phyloP scores from a whole-genome alignment of 345 rosid species.

The Raphanus raphanistrum region DNA sequence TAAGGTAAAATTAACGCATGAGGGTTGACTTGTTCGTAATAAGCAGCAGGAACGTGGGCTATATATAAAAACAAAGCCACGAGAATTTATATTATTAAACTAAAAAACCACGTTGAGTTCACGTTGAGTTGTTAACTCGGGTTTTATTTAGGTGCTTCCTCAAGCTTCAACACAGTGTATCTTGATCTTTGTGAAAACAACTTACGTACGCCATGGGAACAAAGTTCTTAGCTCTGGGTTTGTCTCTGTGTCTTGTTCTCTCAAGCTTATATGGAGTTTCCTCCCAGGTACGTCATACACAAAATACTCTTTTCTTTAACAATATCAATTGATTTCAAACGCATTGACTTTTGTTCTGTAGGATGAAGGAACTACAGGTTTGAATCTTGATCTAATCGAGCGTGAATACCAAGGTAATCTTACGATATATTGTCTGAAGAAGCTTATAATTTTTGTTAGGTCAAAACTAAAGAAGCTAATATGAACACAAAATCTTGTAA shows the following conservation, averaged over 20 bases:
- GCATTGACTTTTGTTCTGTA: constrained; percentile 15
- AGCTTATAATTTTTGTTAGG: neutral
- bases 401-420: constrained; percentile 28
- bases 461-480: neutral
- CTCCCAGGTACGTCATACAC: constrained; percentile 33
- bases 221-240: constrained; percentile 33
- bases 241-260: constrained; percentile 31
- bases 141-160: constrained; percentile 1
- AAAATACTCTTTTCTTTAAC: neutral
- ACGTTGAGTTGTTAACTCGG: constrained; percentile 20
- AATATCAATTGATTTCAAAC: neutral
- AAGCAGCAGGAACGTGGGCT: constrained; percentile 5
- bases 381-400: constrained; percentile 25
- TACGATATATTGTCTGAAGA: neutral
- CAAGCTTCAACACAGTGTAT: constrained; percentile 12
- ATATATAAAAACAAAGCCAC: constrained; percentile 25
- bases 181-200: constrained; percentile 19
- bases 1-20: too few relatives aligned
- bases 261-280: constrained; percentile 33
- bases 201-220: constrained; percentile 21
- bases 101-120: constrained; percentile 26
- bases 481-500: neutral
- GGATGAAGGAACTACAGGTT: constrained; percentile 35
- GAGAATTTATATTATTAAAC: constrained; percentile 29
- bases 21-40: constrained; percentile 4